Conservation (phyloP, 441 rosid species). For the Mallotus japonicus region DNA sequence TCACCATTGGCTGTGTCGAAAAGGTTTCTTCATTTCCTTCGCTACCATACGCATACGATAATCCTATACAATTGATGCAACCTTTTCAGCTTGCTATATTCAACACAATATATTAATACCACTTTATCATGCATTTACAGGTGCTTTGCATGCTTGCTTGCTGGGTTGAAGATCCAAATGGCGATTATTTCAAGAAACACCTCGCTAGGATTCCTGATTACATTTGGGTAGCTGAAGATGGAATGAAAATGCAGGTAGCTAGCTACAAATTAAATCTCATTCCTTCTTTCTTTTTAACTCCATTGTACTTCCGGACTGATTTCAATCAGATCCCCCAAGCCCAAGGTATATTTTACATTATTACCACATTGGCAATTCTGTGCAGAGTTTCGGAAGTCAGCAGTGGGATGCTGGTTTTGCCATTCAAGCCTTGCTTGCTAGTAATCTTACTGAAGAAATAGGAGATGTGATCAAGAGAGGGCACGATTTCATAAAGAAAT, state of each 20-base stretch:
- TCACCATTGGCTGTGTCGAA: constrained; percentile 54
- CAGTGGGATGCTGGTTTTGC: constrained; percentile 52
- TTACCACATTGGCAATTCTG: background rate
- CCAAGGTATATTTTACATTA: no score
- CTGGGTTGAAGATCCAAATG: constrained; percentile 61
- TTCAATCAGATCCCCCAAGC: no score
- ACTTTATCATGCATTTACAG: constrained; percentile 4
- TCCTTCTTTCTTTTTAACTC: no score
- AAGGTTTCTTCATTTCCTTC: constrained; percentile 28
- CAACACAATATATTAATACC: background rate
- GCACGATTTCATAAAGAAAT: constrained; percentile 48
- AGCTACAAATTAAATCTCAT: background rate
- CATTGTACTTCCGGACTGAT: no score
- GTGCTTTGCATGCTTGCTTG: constrained; percentile 46
- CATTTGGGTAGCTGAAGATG: constrained; percentile 63
- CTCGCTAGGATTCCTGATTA: constrained; percentile 51
- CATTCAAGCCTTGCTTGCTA: constrained; percentile 47
- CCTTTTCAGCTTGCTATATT: no score
- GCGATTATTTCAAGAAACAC: constrained; percentile 51
- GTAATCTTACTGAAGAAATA: constrained; percentile 38
- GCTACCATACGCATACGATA: no score
- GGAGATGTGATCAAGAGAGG: constrained; percentile 41
- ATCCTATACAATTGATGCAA: no score
- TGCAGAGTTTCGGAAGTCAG: constrained; percentile 57
- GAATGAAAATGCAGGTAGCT: constrained; percentile 58